These are phyloP conservation scores for Saposhnikovia divaricata DNA, from an alignment of 129 eudicot genomes.

Conservation along the genomic window DNA sequence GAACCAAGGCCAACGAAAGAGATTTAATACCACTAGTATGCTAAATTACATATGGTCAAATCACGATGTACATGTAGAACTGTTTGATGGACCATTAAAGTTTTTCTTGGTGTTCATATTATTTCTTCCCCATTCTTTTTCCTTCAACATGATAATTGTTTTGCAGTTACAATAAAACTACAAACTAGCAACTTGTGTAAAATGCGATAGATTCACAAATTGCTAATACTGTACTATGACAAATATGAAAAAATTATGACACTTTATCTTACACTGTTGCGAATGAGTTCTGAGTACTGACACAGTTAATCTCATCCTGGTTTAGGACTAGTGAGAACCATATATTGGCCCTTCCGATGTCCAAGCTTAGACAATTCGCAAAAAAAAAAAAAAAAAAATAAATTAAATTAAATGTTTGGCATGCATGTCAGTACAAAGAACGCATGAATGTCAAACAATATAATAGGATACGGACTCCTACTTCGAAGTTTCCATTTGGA, in stretches of 20 bases:
- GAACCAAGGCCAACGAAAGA: neutral
- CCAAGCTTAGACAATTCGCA: neutral
- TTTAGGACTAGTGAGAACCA: neutral
- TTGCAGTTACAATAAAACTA: neutral
- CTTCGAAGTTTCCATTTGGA: conserved; percentile 91
- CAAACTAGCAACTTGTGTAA: neutral
- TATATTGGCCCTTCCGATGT: neutral
- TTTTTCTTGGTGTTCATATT: neutral
- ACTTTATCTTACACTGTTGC: neutral
- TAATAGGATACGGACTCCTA: conserved; percentile 92
- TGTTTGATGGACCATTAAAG: neutral
- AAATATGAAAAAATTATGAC: neutral
- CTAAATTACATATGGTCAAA: neutral
- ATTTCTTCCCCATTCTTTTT: neutral
- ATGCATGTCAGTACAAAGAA: neutral
- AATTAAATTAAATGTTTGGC: too few species aligned
- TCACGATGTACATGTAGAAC: neutral
- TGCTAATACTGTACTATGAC: neutral
- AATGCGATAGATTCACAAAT: neutral
- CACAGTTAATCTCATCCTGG: neutral
- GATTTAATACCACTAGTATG: neutral
- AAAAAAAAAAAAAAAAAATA: too few species aligned
- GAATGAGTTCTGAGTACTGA: neutral
- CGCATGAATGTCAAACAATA: conserved; percentile 6
- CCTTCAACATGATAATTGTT: neutral